phyloP scores from a whole-genome alignment of 805 yeast species.

The Barnettozyma sp. region DNA sequence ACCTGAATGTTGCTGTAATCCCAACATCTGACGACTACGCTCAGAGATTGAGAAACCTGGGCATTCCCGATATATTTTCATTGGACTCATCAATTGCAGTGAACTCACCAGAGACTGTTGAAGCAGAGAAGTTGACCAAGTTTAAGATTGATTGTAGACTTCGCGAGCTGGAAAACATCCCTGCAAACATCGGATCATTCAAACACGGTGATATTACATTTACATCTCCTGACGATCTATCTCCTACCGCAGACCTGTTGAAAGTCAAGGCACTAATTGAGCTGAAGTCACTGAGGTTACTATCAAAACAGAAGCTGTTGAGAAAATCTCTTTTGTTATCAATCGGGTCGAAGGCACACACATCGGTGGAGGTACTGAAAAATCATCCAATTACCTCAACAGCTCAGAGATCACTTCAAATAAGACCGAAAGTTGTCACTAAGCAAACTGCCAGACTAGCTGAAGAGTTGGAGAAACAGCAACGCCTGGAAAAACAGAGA shows the following conservation, averaged over 20 bases:
- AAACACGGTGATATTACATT: slow-evolving; percentile 37
- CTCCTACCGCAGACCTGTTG: slow-evolving; percentile 44
- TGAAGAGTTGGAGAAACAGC: slow-evolving; percentile 68
- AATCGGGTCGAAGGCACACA: slow-evolving; percentile 50
- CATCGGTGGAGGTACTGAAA: slow-evolving; percentile 42
- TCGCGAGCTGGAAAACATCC: slow-evolving; percentile 54
- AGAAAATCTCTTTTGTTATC: slow-evolving; percentile 53
- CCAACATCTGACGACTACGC: slow-evolving; percentile 26
- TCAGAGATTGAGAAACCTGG: slow-evolving; percentile 25
- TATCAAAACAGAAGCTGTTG: slow-evolving; percentile 63
- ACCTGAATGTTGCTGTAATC: slow-evolving; percentile 17
- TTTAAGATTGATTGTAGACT: slow-evolving; percentile 52
- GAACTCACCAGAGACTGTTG: slow-evolving; percentile 28
- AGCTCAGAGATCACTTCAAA: slow-evolving; percentile 61
- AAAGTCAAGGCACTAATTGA: slow-evolving; percentile 66
- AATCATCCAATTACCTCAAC: slow-evolving; percentile 52
- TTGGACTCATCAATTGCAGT: slow-evolving; percentile 13
- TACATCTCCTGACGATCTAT: slow-evolving; percentile 37
- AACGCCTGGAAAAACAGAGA: slow-evolving; percentile 50
- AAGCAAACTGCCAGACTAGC: slow-evolving; percentile 72
- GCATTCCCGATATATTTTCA: slow-evolving; percentile 24
- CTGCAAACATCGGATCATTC: slow-evolving; percentile 63
- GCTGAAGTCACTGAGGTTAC: slow-evolving; percentile 56
- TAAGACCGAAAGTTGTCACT: slow-evolving; percentile 62
- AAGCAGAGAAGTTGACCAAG: slow-evolving; percentile 47